Conservation (phyloP, 768 basidiomycete genomes). For the Crassisporium funariophilum region DNA sequence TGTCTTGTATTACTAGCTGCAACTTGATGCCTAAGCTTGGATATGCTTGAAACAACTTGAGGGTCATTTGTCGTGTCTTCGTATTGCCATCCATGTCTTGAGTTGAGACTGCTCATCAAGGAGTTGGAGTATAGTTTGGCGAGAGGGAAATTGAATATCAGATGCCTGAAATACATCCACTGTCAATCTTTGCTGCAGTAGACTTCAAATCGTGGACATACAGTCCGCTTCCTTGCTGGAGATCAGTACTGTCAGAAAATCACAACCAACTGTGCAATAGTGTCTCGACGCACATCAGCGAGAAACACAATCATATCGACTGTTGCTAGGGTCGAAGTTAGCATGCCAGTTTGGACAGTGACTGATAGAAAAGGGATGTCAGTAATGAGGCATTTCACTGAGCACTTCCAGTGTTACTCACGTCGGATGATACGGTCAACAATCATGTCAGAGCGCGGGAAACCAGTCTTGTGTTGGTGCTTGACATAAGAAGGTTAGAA, state of each 20-base stretch:
- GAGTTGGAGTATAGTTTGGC: constrained; percentile 14
- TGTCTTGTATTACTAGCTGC: too few relatives aligned
- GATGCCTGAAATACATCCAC: constrained; percentile 5
- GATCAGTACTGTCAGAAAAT: too few relatives aligned
- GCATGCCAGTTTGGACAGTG: constrained; percentile 24
- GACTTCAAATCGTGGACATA: neutral
- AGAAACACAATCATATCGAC: constrained; percentile 23
- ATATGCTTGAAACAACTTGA: constrained; percentile 11
- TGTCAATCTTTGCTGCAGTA: too few relatives aligned
- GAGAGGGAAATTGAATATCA: constrained; percentile 17
- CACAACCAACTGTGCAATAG: too few relatives aligned
- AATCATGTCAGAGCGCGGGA: constrained; percentile 21
- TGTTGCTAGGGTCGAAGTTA: constrained; percentile 21
- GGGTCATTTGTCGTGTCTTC: neutral
- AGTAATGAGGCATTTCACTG: neutral
- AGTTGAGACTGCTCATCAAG: constrained; percentile 15
- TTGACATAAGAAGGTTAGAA: neutral
- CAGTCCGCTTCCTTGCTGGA: constrained; percentile 3
- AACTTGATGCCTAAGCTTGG: too few relatives aligned
- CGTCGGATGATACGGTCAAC: constrained; percentile 26
- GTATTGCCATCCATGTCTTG: constrained; percentile 9
- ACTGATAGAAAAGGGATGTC: constrained; percentile 16
- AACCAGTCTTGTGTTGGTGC: constrained; percentile 24
- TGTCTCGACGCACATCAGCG: constrained; percentile 22
- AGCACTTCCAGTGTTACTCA: constrained; percentile 1